Evolutionary conservation across 805 yeast species (phyloP), one percentile per base, ranked within the genome.

Genomic region (Lipomyces sp.): DNA sequence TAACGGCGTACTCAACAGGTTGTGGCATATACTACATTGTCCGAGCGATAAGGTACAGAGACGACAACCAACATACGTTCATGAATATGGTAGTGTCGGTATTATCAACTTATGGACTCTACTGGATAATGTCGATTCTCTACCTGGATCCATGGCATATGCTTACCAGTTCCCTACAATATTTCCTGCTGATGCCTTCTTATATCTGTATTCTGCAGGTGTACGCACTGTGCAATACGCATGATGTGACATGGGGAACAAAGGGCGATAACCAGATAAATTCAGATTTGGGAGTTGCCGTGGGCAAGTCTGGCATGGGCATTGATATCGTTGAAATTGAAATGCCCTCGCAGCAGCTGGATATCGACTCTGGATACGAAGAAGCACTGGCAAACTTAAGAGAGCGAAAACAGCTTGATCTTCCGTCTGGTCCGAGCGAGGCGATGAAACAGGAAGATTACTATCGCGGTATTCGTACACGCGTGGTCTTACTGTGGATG

Each of bases 231-330:
- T 90, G 97, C 73, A 91, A 91, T 69, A 84, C 91, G 54, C 96
- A 91, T 68, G 98, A 91, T 72, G 82, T 91, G 42, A 86, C 96
- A 5, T 91, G 98, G 98, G 98, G 98, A 66, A 91, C 96, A 3
- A 87, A 90, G 67, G 96, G 95, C 42, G 87, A 83, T 44, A 81
- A 80, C 10, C 76, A 62, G 16, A 80, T 40, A 65, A 80, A 73
- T 64, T 79, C 73, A 70, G 95, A 78, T 67, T 74, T 93, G 61
- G 98, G 97, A 53, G 81, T 83, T 39, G 96, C 95, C 22, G 86
- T 83, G 62, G 76, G 86, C 2, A 75, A 77, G 35, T 35, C 77
- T 74, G 46, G 81, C 77, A 49, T 42, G 47, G 48, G 88, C 85
- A 60, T 81, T 81, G 53, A 47, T 21, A 38, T 47, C 21, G 76